Evolutionary conservation across 2,329 filamentous ascomycete genomes (phyloP), one percentile per base, ranked within the genome.

Genomic region (Cladosporium sp.): DNA sequence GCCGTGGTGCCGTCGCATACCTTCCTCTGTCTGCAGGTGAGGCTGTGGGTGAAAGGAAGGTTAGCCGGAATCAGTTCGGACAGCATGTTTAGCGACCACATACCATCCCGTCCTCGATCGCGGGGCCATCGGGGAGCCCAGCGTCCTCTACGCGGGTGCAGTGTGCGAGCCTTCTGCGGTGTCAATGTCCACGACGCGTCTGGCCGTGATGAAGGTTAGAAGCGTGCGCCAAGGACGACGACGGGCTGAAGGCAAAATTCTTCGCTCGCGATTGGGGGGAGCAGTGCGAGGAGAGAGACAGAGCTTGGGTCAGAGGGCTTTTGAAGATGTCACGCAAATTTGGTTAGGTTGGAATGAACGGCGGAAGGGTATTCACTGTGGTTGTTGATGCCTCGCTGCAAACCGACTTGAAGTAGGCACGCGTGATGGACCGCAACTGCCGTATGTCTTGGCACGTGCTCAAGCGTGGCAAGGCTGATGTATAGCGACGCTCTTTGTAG

Each of bases 91-190:
- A 31, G 34, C 22, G 43, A 28, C 42, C 22, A 60, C 60, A 61
- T 54, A 68, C 66, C 66, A 68, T 42, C 66, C 66, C 32, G 66
- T 67, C 50, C 66, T 58, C 28, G 64, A 67, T 38, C 66, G 57
- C 51, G 62, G 63, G 54, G 61, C 60, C 61, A 63, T 65, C 10
- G 44, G 13, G 22, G 22, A 28, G 22, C 22, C 22, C 22, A 28
- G 22, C 22, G 22, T 28, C 22, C 22, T 28, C 22, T 28, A 28
- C 22, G 22, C 22, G 22, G 7, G 22, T 28, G 22, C 22, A 28
- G 22, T 28, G 22, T 28, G 22, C 22, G 22, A 28, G 22, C 22
- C 22, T 28, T 28, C 22, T 28, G 22, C 22, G 22, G 22, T 28
- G 22, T 28, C 22, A 28, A 28, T 28, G 22, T 28, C 22, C 22